These are phyloP conservation scores for Odonthalia washingtoniensis DNA, from an alignment of 31 red algal genomes.

Conservation along the genomic window DNA sequence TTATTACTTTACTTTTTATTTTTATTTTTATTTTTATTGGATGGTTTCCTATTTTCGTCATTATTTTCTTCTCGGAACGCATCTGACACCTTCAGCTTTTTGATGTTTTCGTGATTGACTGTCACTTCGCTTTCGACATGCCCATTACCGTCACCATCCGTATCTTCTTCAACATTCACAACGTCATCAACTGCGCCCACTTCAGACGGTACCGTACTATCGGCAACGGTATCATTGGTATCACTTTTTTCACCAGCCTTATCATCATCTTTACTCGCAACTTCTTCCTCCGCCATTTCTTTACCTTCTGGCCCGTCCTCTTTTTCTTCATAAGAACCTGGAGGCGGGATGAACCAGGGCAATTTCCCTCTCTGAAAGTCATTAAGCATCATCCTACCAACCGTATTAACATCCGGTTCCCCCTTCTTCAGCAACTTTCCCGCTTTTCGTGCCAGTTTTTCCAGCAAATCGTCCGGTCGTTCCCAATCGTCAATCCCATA, in stretches of 20 bases:
- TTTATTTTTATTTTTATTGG: too few species aligned
- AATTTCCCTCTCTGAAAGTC: conserved; percentile 95
- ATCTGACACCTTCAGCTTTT: conserved; percentile 53
- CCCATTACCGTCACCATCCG: neutral
- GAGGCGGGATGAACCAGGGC: conserved; percentile 90
- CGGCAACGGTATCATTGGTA: too few species aligned
- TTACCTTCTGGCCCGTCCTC: conserved; percentile 18
- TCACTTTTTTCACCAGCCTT: conserved; percentile 22
- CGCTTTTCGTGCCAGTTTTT: conserved; percentile 69
- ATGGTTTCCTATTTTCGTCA: too few species aligned
- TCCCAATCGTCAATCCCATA: conserved; percentile 75
- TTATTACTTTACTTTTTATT: too few species aligned
- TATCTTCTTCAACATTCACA: neutral
- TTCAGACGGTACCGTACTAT: neutral
- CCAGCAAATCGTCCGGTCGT: conserved; percentile 82
- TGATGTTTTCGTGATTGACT: conserved; percentile 54
- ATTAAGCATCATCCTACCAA: conserved; percentile 75
- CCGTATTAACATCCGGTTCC: conserved; percentile 87
- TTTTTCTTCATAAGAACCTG: conserved; percentile 35
- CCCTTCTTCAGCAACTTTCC: conserved; percentile 86
- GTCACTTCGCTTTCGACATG: conserved; percentile 9
- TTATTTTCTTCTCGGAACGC: conserved; percentile 19
- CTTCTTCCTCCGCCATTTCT: neutral
- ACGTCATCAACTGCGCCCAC: neutral
- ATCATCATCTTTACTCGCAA: neutral